Evolutionary conservation across 495 filamentous ascomycete species (phyloP).

Genomic region (Penicillium waksmanii): DNA sequence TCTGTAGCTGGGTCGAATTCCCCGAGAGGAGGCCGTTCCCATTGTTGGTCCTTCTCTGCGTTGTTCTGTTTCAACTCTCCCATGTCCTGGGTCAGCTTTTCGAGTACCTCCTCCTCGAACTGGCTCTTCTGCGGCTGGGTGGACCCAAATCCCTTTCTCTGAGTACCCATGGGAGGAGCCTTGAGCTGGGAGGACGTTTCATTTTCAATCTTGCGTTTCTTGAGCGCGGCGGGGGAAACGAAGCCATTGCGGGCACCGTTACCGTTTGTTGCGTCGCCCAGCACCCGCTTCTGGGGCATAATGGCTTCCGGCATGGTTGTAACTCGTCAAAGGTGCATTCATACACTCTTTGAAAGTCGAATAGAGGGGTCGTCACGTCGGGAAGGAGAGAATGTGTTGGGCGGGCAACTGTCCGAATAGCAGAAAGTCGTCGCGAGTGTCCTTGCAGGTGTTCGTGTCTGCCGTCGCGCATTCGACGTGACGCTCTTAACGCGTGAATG

Average conservation of each 20-base stretch:
- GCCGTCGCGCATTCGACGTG: slow-evolving; percentile 30
- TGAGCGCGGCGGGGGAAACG: slow-evolving; percentile 57
- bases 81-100: slow-evolving; percentile 93
- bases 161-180: slow-evolving; percentile 60
- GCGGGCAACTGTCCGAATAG: slow-evolving; percentile 14
- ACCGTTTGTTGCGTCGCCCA: slow-evolving; percentile 59
- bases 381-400: slow-evolving; percentile 19
- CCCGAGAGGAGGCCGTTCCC: slow-evolving; percentile 77
- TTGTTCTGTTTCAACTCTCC: slow-evolving; percentile 79
- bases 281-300: slow-evolving; percentile 59
- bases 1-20: slow-evolving; percentile 73
- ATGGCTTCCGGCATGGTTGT: slow-evolving; percentile 55
- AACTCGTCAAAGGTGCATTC: slow-evolving; percentile 20
- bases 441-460: slow-evolving; percentile 10
- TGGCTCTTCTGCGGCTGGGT: slow-evolving; percentile 82
- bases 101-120: slow-evolving; percentile 92
- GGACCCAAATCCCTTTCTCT: slow-evolving; percentile 64
- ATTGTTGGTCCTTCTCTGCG: slow-evolving; percentile 91
- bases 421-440: slow-evolving; percentile 11
- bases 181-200: slow-evolving; percentile 55
- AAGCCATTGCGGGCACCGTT: slow-evolving; percentile 47
- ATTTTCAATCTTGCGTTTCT: slow-evolving; percentile 79
- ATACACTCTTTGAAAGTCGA: neutral
- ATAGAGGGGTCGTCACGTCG: neutral
- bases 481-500: slow-evolving; percentile 34